Evolutionary conservation across 164 flowering plant species (phyloP).

Genomic region (Tetracentron sinense): DNA sequence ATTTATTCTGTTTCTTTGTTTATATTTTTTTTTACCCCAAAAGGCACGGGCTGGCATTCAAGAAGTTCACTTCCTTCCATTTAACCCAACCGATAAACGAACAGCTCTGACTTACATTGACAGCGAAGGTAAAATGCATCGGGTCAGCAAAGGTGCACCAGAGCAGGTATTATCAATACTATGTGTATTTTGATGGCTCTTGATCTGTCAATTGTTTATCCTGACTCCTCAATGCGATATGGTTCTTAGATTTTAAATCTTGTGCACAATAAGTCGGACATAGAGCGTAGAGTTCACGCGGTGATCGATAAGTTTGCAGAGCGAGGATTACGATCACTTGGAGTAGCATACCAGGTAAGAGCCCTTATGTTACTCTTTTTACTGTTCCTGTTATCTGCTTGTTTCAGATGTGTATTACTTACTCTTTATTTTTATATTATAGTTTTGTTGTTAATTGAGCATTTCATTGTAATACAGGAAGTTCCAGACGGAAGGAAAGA

Average conservation of each 20-base stretch:
- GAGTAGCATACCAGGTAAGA: constrained; percentile 56
- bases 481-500: constrained; percentile 53
- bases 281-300: constrained; percentile 41
- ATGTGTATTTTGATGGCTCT: too few relatives aligned
- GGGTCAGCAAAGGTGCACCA: constrained; percentile 67
- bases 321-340: constrained; percentile 65
- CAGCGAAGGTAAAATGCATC: constrained; percentile 41
- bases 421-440: too few relatives aligned
- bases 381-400: background rate
- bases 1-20: background rate
- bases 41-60: constrained; percentile 61
- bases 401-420: too few relatives aligned
- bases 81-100: constrained; percentile 65
- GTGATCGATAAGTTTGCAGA: constrained; percentile 65
- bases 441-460: too few relatives aligned
- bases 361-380: background rate
- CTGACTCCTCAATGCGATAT: too few relatives aligned
- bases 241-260: constrained; percentile 60
- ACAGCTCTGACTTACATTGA: constrained; percentile 63
- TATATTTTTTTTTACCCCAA: background rate
- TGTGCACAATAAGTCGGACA: constrained; percentile 42
- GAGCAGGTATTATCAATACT: constrained; percentile 67
- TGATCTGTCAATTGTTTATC: too few relatives aligned
- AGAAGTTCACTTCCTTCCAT: constrained; percentile 70
- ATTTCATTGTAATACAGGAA: constrained; percentile 31